phyloP scores from a whole-genome alignment of 192 early-diverging fungal species.

The Backusella sp. region DNA sequence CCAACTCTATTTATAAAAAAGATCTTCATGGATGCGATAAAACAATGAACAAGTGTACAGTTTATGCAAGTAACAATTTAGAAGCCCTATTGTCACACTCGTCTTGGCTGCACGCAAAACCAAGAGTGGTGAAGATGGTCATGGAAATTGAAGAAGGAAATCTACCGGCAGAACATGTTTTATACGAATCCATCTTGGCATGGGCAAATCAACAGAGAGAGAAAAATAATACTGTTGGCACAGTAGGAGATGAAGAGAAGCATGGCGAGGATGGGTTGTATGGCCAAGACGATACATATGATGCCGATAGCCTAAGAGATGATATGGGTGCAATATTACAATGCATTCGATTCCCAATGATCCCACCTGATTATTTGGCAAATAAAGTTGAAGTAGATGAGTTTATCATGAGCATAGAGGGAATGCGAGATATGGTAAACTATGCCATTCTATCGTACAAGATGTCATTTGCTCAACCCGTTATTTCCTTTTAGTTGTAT shows the following conservation, averaged over 20 bases:
- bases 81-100: constrained; percentile 17
- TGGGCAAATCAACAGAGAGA: neutral
- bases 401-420: constrained; percentile 26
- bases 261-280: neutral
- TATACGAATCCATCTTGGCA: constrained; percentile 19
- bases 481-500: neutral
- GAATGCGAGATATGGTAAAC: constrained; percentile 38
- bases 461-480: too few species aligned
- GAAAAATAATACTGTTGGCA: neutral
- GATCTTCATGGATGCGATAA: constrained; percentile 20
- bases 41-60: constrained; percentile 26
- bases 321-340: constrained; percentile 21
- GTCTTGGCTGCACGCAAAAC: constrained; percentile 27
- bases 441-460: too few species aligned
- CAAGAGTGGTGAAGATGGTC: constrained; percentile 21
- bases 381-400: constrained; percentile 27
- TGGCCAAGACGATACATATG: neutral
- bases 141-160: constrained; percentile 34
- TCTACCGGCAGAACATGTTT: constrained; percentile 23
- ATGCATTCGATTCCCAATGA: constrained; percentile 38
- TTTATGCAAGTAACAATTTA: constrained; percentile 25
- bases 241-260: neutral
- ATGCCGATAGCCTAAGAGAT: neutral
- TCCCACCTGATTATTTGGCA: constrained; percentile 27
- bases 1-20: constrained; percentile 20